phyloP scores from a whole-genome alignment of 805 yeast species.

The Candida rishiriensis region DNA sequence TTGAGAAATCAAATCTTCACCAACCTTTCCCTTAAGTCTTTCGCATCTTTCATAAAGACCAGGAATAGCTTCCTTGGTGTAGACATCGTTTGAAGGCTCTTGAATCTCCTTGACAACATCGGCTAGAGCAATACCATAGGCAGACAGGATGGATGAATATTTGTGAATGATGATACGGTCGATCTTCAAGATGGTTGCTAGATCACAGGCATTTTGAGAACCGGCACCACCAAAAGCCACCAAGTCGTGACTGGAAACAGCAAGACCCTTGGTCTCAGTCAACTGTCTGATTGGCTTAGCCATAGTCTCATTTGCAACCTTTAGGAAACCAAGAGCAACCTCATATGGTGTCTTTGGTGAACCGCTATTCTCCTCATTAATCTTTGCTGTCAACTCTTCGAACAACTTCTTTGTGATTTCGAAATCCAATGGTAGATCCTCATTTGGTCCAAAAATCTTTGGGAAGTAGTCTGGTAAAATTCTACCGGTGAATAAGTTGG shows the following conservation, averaged over 20 bases:
- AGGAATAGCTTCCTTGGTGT: slow-evolving; percentile 8
- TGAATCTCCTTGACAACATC: slow-evolving; percentile 30
- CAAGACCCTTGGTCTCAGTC: slow-evolving; percentile 75
- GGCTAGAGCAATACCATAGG: slow-evolving; percentile 75
- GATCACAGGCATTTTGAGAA: slow-evolving; percentile 76
- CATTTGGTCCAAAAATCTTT: slow-evolving; percentile 74
- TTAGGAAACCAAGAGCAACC: slow-evolving; percentile 71
- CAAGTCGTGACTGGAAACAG: slow-evolving; percentile 54
- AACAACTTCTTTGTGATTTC: slow-evolving; percentile 51
- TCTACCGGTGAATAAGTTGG: slow-evolving; percentile 67
- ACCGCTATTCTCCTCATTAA: slow-evolving; percentile 39
- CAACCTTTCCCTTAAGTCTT: slow-evolving; percentile 11
- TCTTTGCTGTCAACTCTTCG: slow-evolving; percentile 43
- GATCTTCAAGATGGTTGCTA: slow-evolving; percentile 66
- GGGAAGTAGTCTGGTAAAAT: slow-evolving; percentile 71
- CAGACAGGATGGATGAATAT: slow-evolving; percentile 72
- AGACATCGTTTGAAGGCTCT: slow-evolving; percentile 22
- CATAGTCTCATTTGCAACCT: slow-evolving; percentile 81
- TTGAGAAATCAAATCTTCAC: slow-evolving; percentile 28
- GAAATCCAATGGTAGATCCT: slow-evolving; percentile 59
- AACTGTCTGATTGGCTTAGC: slow-evolving; percentile 75
- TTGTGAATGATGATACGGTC: slow-evolving; percentile 62
- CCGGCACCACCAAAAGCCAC: slow-evolving; percentile 90
- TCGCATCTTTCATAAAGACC: slow-evolving; percentile 13
- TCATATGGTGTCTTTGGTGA: slow-evolving; percentile 49